Conservation (phyloP, 2,329 filamentous ascomycete species). For the Fusarium oxysporum region DNA sequence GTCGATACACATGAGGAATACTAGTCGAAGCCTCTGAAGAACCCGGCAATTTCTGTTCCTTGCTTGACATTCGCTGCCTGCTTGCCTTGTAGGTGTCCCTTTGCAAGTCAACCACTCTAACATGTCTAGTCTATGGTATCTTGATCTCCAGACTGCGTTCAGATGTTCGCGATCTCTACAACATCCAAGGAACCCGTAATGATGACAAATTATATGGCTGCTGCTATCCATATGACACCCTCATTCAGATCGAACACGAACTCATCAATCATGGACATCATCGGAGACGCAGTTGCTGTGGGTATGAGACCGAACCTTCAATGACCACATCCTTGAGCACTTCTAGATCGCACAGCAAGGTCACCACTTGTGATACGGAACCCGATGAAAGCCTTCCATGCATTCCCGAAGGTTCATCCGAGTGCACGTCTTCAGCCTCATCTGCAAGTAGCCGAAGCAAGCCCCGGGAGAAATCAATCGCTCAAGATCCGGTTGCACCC, state of each 20-base stretch:
- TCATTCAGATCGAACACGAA: constrained; percentile 49
- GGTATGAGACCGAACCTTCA: constrained; percentile 37
- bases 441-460: constrained; percentile 9
- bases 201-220: constrained; percentile 45
- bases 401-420: constrained; percentile 34
- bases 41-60: background rate
- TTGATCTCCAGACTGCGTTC: constrained; percentile 47
- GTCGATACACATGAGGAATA: background rate
- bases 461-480: constrained; percentile 27
- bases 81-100: constrained; percentile 43
- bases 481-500: constrained; percentile 13
- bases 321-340: constrained; percentile 38
- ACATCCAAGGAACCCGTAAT: constrained; percentile 43
- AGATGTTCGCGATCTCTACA: constrained; percentile 49
- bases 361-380: background rate
- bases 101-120: background rate
- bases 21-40: background rate
- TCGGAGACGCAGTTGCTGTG: constrained; percentile 9
- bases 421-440: constrained; percentile 9
- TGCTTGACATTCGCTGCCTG: constrained; percentile 28
- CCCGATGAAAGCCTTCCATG: constrained; percentile 15
- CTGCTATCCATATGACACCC: constrained; percentile 45
- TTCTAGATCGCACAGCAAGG: constrained; percentile 1
- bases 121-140: constrained; percentile 47
- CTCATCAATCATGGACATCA: constrained; percentile 47